Evolutionary conservation across 202 grass and related monocot genomes (phyloP), one percentile per base, ranked within the genome.

Genomic region (Carex arenaria): DNA sequence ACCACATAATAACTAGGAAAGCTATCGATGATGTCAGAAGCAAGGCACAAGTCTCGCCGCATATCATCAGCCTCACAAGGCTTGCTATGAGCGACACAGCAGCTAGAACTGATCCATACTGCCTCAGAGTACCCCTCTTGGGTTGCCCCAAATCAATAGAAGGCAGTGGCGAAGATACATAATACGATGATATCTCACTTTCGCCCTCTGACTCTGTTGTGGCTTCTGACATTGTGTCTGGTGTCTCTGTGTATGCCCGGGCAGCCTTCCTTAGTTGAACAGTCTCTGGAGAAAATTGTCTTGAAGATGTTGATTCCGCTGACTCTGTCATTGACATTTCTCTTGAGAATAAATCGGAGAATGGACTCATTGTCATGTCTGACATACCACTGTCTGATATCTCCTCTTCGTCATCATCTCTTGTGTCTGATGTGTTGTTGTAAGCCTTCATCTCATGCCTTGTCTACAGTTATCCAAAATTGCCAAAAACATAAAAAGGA

Each of bases 21-120:
- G 80, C 26, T 32, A 82, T 53, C 1, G 80, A 82, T 8, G 62
- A 82, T 53, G 80, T 66, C n/a, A 82, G 62, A 64, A 82, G 45
- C 61, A 82, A 69, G 43, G 22, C 23, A 64, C 43, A 68, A 17
- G 49, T 68, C 61, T 82, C 40, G 3, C 61, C 80, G 23, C 18
- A 66, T 45, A 82, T 51, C 49, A 68, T 53, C 23, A 82, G 17
- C 61, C 80, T 82, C 1, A 17, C 38, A 1, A 82, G 63, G 56
- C 80, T 82, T 30, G 45, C 43, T 51, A 82, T 17, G 23, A 82
- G 61, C 4, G 79, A 42, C 20, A 67, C 57, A 0, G 47, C 43
- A 19, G 79, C 57, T 26, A 82, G 36, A 63, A 67, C 60, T 10
- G 79, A 82, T 67, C 61, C 79, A 65, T 67, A 66, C 47, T 82